Conservation (phyloP, 192 early-diverging fungal genomes). For the Coemansia sp. region DNA sequence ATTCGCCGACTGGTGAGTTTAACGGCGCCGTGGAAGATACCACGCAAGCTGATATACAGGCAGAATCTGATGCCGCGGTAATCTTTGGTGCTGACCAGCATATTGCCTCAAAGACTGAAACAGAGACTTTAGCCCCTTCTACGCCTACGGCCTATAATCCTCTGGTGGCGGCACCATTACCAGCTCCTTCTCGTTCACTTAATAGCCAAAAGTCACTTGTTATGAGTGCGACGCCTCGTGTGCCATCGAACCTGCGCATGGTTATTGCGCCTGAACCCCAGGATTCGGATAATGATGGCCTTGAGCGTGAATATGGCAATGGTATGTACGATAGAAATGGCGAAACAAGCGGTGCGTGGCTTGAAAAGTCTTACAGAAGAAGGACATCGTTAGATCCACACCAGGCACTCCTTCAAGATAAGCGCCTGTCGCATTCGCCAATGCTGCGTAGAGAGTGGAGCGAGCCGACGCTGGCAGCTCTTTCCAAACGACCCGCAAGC, state of each 20-base stretch:
- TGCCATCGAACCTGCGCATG: slow-evolving; percentile 41
- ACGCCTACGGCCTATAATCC: background rate
- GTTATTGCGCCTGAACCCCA: slow-evolving; percentile 12
- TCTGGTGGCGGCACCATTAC: background rate
- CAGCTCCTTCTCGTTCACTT: background rate
- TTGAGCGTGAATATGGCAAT: background rate
- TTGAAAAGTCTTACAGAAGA: background rate
- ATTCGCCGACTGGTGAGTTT: background rate
- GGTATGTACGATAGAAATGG: background rate
- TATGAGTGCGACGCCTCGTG: slow-evolving; percentile 33
- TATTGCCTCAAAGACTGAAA: background rate
- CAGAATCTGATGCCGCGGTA: background rate
- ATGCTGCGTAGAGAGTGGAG: slow-evolving; percentile 28
- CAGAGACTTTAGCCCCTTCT: background rate
- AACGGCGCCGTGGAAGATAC: background rate
- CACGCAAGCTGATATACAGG: background rate
- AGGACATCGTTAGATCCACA: background rate
- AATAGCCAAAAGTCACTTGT: slow-evolving; percentile 19
- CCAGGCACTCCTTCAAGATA: background rate
- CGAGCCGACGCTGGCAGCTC: slow-evolving; percentile 24
- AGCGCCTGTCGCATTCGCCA: background rate
- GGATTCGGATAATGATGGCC: background rate
- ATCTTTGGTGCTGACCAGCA: background rate
- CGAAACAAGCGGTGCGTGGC: background rate
- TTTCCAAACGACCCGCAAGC: slow-evolving; percentile 17